Percentiles rank a stretch among this genome's conserved stretches.
Conservation (phyloP, 306 rosid species). For the Acacia crassicarpa region DNA sequence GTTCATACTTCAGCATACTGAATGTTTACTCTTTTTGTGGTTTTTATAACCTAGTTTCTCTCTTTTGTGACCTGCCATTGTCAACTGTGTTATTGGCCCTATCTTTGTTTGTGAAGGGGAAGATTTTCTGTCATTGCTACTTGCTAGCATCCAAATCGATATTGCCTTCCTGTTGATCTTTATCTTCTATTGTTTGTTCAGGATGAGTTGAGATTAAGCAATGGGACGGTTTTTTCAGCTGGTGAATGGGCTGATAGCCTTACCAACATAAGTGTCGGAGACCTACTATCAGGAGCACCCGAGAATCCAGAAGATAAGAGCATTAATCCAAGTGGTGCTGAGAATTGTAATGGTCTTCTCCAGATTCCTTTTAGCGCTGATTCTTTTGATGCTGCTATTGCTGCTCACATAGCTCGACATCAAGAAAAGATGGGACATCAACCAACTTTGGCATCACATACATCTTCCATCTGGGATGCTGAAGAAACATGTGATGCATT, state of each 20-base stretch:
- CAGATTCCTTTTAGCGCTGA: slow-evolving; percentile 88
- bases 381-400: slow-evolving; percentile 98
- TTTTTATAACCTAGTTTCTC: neutral
- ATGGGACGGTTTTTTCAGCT: slow-evolving; percentile 68
- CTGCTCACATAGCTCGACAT: slow-evolving; percentile 88
- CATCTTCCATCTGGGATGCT: slow-evolving; percentile 94
- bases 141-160: slow-evolving; percentile 21
- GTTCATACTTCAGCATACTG: slow-evolving; percentile 9
- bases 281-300: slow-evolving; percentile 65
- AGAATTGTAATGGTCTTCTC: slow-evolving; percentile 57
- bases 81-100: neutral
- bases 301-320: slow-evolving; percentile 57
- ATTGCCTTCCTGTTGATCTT: slow-evolving; percentile 10
- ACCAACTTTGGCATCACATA: slow-evolving; percentile 54
- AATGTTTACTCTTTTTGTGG: neutral
- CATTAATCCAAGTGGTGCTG: slow-evolving; percentile 47
- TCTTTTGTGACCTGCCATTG: neutral
- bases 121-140: slow-evolving; percentile 7
- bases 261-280: slow-evolving; percentile 88
- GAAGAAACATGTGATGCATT: slow-evolving; percentile 96
- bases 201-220: slow-evolving; percentile 64
- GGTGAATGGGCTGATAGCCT: slow-evolving; percentile 99
- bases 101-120: slow-evolving; percentile 25
- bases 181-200: slow-evolving; percentile 32
- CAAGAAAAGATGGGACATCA: slow-evolving; percentile 61